Percentiles rank a stretch among this genome's conserved stretches.
phyloP scores from a whole-genome alignment of 176 grass and related monocot species.

The bread wheat (Triticum aestivum) region DNA sequence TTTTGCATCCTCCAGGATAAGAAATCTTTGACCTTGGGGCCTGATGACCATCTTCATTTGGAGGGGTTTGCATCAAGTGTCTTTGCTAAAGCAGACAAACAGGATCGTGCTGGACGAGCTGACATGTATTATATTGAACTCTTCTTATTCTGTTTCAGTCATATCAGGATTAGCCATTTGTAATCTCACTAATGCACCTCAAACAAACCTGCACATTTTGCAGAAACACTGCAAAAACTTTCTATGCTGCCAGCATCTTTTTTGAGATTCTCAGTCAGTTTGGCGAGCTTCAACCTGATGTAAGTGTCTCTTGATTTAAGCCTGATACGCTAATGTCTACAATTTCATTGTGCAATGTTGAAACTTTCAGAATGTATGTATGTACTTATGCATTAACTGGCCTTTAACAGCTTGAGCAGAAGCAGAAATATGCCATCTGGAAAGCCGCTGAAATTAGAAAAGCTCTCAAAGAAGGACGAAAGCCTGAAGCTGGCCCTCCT shows the following conservation, averaged over 20 bases:
- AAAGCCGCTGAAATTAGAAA: conserved; percentile 99
- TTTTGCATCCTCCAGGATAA: conserved; percentile 65
- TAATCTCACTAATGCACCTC: neutral
- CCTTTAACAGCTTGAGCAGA: conserved; percentile 78
- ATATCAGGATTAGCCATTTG: neutral
- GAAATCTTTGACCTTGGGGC: conserved; percentile 62
- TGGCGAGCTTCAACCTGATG: conserved; percentile 82
- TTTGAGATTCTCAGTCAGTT: conserved; percentile 96
- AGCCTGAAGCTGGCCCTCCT: conserved; percentile 89
- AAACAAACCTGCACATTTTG: neutral
- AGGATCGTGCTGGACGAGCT: conserved; percentile 89
- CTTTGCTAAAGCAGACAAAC: conserved; percentile 99
- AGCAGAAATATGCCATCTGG: conserved; percentile 96
- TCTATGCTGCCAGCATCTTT: conserved; percentile 97
- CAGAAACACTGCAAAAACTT: conserved; percentile 98
- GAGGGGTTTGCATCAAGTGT: conserved; percentile 95
- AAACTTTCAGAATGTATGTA: neutral
- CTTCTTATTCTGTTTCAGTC: conserved; percentile 23
- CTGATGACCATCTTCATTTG: conserved; percentile 83
- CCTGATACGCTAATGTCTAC: neutral
- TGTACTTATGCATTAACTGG: neutral
- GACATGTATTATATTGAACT: conserved; percentile 60
- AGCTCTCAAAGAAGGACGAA: conserved; percentile 92
- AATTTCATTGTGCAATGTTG: neutral
- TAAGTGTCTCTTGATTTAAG: conserved; percentile 30